Conservation (phyloP, 2,329 filamentous ascomycete species). For the Neofusicoccum kwambonambiense region DNA sequence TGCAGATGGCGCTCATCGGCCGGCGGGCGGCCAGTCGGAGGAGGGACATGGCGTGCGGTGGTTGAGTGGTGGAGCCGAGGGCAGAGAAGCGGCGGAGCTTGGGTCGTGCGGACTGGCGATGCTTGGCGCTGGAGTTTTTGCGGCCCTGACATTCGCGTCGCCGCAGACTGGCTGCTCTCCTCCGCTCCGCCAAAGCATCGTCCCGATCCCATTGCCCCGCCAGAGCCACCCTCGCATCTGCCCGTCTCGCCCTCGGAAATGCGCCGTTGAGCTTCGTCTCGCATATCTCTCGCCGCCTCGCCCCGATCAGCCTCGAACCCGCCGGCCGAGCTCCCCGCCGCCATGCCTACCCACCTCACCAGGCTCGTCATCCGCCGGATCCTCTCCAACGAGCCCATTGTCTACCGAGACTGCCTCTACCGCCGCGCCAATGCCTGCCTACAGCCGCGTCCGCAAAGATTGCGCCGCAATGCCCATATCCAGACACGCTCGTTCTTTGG, state of each 20-base stretch:
- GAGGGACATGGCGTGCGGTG: neutral
- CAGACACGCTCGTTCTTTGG: conserved; percentile 62
- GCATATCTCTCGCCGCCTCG: neutral
- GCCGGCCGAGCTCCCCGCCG: conserved; percentile 19
- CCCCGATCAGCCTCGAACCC: neutral
- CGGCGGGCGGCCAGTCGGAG: neutral
- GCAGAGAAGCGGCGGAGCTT: neutral
- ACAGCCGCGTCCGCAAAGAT: conserved; percentile 32
- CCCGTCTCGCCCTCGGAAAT: neutral
- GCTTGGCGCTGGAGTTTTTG: conserved; percentile 16
- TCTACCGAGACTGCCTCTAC: conserved; percentile 46
- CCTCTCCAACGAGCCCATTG: conserved; percentile 50
- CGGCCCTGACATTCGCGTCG: neutral
- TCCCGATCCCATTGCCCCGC: neutral
- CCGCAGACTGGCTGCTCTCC: neutral
- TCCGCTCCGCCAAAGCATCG: neutral
- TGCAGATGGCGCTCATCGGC: neutral
- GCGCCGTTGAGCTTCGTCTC: neutral
- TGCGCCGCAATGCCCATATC: conserved; percentile 22
- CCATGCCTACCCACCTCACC: conserved; percentile 61
- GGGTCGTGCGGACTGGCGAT: neutral
- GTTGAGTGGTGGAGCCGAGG: neutral
- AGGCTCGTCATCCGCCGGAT: conserved; percentile 60
- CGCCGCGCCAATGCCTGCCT: conserved; percentile 25
- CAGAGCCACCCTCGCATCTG: neutral